A percentile compares a stretch with the other conserved stretches of the same genome.
These are phyloP conservation scores for Auricularia cornea DNA, from an alignment of 768 basidiomycete species.

Conservation along the genomic window DNA sequence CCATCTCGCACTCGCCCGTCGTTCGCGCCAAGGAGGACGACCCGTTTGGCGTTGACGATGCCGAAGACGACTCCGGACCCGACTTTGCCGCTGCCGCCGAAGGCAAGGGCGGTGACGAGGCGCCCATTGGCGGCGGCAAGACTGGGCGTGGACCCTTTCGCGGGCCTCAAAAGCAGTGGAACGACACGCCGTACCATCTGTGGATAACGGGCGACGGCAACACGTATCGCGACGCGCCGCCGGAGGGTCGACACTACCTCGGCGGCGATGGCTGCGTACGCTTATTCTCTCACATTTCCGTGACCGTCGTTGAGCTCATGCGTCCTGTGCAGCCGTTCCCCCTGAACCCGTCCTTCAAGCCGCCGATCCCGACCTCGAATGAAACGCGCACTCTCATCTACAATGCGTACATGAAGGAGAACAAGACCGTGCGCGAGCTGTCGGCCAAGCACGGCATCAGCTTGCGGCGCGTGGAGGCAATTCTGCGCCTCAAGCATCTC, in stretches of 20 bases:
- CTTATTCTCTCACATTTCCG: background rate
- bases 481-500: constrained; percentile 72
- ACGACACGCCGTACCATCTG: background rate
- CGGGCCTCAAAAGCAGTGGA: background rate
- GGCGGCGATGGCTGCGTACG: background rate
- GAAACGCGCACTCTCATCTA: constrained; percentile 49
- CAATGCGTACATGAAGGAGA: constrained; percentile 39
- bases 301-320: background rate
- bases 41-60: background rate
- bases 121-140: background rate
- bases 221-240: background rate
- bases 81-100: background rate
- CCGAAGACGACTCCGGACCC: background rate
- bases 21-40: background rate
- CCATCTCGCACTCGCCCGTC: background rate
- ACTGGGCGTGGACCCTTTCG: background rate
- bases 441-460: constrained; percentile 58
- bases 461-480: constrained; percentile 74
- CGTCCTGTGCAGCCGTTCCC: constrained; percentile 72
- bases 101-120: background rate
- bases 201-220: background rate
- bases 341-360: constrained; percentile 74
- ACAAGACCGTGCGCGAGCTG: constrained; percentile 49
- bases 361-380: constrained; percentile 69
- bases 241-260: background rate